These are phyloP conservation scores for Eucalyptus guilfoylei DNA, from an alignment of 345 rosid genomes.

Conservation along the genomic window DNA sequence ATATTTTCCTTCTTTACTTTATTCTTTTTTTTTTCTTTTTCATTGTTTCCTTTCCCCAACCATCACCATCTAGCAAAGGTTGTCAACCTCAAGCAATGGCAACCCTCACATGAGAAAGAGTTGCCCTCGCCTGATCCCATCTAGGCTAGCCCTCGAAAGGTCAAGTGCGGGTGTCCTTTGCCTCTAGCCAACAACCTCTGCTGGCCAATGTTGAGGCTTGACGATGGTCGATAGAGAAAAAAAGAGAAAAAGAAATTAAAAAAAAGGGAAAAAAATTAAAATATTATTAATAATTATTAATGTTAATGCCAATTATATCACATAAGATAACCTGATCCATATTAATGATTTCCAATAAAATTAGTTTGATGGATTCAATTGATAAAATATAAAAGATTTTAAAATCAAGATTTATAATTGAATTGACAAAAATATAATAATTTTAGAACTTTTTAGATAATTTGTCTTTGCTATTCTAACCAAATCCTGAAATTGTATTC, in stretches of 20 bases:
- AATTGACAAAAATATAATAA: neutral
- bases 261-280: neutral
- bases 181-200: neutral
- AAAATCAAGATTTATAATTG: accelerated
- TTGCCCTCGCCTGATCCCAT: neutral
- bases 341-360: accelerated
- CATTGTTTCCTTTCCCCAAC: neutral
- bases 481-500: too few species aligned
- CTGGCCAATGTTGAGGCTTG: neutral
- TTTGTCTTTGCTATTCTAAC: neutral
- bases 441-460: neutral
- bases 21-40: too few species aligned
- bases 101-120: neutral
- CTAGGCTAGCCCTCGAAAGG: neutral
- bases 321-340: accelerated
- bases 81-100: neutral
- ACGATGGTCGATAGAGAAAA: accelerated
- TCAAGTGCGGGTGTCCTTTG: neutral
- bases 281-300: accelerated
- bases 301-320: accelerated
- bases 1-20: too few species aligned
- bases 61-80: neutral
- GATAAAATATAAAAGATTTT: neutral
- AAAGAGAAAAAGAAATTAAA: accelerated
- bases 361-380: accelerated